Evolutionary conservation across 2,329 filamentous ascomycete species (phyloP), one percentile per base, ranked within the genome.

Genomic region (Knoxdaviesia proteae): DNA sequence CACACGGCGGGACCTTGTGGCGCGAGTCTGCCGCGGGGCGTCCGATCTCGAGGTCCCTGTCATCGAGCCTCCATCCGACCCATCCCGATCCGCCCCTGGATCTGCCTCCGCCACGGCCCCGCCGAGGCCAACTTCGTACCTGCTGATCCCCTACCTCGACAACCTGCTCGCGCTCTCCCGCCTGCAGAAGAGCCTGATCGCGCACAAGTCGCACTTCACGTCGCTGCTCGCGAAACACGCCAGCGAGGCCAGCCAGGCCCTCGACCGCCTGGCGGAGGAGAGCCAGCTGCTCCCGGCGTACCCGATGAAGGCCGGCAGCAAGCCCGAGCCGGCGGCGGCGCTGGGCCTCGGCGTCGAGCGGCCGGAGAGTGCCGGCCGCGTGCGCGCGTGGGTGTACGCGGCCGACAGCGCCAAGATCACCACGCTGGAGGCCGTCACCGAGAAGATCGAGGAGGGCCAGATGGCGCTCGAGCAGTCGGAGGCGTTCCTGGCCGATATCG

Each of bases 371-470:
- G 58, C 61, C 20, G 56, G 52, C 33, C 61, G 62, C 38, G 61
- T 73, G 40, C 63, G 65, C 47, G 67, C 68, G 7, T 80, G 75
- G 74, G 64, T 73, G 6, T 65, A 63, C 49, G 72, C 75, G 1
- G 67, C 72, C 1, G 68, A 77, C 44, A 63, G 70, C 3, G 71
- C 73, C 49, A 75, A 74, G 49, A 69, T 74, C 43, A 57, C 64
- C 2, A 74, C 67, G 1, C 61, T 75, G 7, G 71, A 77, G 50
- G 56, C 60, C 6, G 68, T 78, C 7, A 67, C 69, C 6, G 72
- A 76, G 51, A 70, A 66, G 47, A 63, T 78, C 3, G 73, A 79
- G 42, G 60, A 64, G 42, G 74, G 74, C 0, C 67, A 74, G 49
- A 51, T 67, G 8, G 68, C 69, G 3, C 55, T 78, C 20, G 68